Evolutionary conservation across 352 stramenopile genomes (phyloP).

Genomic region (Phytopythium mirpurense): DNA sequence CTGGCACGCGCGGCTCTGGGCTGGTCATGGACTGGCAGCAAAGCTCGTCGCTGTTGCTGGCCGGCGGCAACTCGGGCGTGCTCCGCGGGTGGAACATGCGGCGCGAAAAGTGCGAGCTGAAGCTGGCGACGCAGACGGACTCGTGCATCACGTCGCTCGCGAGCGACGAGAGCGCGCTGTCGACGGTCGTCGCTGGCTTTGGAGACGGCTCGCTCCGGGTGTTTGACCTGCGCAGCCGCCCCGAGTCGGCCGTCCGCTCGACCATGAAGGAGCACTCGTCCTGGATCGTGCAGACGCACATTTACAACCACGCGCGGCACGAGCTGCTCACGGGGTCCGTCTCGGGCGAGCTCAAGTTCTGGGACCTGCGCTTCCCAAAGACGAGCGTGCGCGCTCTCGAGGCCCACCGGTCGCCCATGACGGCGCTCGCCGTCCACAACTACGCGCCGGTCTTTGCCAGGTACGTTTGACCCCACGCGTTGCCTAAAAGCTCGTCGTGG

Average conservation of each 20-base stretch:
- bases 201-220: constrained; percentile 93
- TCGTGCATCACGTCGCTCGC: constrained; percentile 90
- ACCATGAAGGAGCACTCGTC: constrained; percentile 90
- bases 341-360: constrained; percentile 95
- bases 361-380: constrained; percentile 92
- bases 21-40: constrained; percentile 97
- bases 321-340: constrained; percentile 94
- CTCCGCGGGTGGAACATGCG: constrained; percentile 95
- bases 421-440: constrained; percentile 93
- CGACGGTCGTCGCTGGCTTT: constrained; percentile 87
- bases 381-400: constrained; percentile 85
- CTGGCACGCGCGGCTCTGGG: constrained; percentile 88
- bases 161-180: constrained; percentile 72
- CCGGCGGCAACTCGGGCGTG: constrained; percentile 89
- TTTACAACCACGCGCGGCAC: constrained; percentile 60
- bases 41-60: constrained; percentile 83
- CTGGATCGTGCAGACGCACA: constrained; percentile 94
- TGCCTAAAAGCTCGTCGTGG: too few relatives aligned
- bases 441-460: constrained; percentile 95
- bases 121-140: constrained; percentile 85
- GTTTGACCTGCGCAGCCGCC: constrained; percentile 90
- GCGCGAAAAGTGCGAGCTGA: constrained; percentile 83
- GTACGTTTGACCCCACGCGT: constrained; percentile 19
- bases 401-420: constrained; percentile 93
- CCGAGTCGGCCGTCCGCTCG: constrained; percentile 59